Evolutionary conservation across 2,329 filamentous ascomycete species (phyloP), one percentile per base, ranked within the genome.

Genomic region (Fusarium austroafricanum): DNA sequence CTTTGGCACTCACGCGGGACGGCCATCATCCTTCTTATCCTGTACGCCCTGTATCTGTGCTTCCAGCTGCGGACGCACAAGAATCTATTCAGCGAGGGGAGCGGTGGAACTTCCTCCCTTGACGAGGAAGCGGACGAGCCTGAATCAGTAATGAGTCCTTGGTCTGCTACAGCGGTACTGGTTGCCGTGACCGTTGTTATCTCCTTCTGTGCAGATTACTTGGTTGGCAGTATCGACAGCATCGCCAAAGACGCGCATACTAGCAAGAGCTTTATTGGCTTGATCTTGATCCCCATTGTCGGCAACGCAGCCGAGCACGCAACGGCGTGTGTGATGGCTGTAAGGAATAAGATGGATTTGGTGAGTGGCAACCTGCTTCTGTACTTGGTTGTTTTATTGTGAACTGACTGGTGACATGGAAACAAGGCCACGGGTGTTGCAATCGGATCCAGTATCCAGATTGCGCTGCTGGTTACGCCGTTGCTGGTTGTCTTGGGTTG

Each of bases 231-330:
- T 73, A 93, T 94, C 73, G 90, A 93, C 68, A 82, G 83, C 33
- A 85, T 94, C 43, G 91, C 93, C 28, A 84, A 88, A 70, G 87
- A 83, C 47, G 87, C 88, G 5, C 85, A 89, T 60, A 91, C 93
- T 76, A 92, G 89, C 81, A 92, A 91, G 79, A 92, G 90, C 3
- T 94, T 94, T 71, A 92, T 94, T 71, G 91, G 91, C 82, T 82
- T 93, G 45, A 92, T 94, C 53, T 81, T 94, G n/a, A 90, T 94
- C 49, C 91, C 91, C 7, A 93, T 94, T 69, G 91, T 93, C 29
- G 91, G 91, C 43, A 93, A 94, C 73, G 91, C 91, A 5, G 91
- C 91, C 6, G 91, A 94, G 77, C 92, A 94, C 74, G 92, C 93
- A 39, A 94, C 92, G 2, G 92, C 92, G n/a, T 89, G 93, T 18